phyloP scores from a whole-genome alignment of 805 yeast species.

The Wickerhamomyces pijperi region DNA sequence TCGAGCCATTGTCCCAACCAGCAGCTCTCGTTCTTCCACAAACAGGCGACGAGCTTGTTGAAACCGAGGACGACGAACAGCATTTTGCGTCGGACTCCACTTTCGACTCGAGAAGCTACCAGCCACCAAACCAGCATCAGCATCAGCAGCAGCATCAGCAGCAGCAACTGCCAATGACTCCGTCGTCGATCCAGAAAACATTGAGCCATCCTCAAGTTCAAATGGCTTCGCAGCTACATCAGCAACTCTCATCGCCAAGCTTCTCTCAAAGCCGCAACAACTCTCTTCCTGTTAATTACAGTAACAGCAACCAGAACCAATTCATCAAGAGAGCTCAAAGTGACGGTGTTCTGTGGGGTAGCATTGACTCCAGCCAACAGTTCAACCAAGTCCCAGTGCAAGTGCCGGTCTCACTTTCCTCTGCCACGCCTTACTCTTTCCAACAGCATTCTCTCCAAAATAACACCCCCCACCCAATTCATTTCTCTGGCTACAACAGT shows the following conservation, averaged over 20 bases:
- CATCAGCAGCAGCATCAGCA: too few relatives aligned
- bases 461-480: neutral
- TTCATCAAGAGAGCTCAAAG: neutral
- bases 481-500: neutral
- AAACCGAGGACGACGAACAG: slow-evolving; percentile 5
- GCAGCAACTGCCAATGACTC: neutral
- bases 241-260: neutral
- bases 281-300: neutral
- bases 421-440: neutral
- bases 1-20: slow-evolving; percentile 8
- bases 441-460: neutral
- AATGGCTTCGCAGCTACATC: neutral
- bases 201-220: neutral
- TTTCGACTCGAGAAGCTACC: slow-evolving; percentile 1
- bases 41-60: neutral
- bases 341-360: neutral
- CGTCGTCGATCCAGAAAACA: neutral
- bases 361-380: too few relatives aligned
- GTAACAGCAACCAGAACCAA: neutral
- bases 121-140: neutral
- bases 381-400: too few relatives aligned
- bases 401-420: too few relatives aligned
- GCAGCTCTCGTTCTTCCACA: too few relatives aligned
- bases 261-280: neutral
- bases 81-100: slow-evolving; percentile 9